These are phyloP conservation scores for Leavenworthia alabamica DNA, from an alignment of 345 rosid species.

Conservation along the genomic window DNA sequence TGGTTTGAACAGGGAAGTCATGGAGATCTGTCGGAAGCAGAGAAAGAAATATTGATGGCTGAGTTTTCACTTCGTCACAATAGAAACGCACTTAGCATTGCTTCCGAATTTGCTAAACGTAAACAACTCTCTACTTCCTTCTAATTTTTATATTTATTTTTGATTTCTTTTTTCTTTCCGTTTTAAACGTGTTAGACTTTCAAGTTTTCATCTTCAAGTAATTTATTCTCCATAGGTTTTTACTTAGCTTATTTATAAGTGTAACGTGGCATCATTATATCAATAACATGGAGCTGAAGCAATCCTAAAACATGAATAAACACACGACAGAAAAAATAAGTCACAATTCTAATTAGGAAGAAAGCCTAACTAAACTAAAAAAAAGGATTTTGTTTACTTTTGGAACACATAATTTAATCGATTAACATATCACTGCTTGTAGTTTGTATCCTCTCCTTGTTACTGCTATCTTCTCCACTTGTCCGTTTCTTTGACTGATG, in stretches of 20 bases:
- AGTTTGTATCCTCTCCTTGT: constrained; percentile 66
- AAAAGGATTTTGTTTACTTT: not conserved
- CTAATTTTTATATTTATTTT: not conserved
- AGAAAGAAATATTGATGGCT: constrained; percentile 67
- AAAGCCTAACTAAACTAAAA: constrained; percentile 5
- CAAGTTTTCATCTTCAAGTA: not conserved
- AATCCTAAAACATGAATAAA: not conserved
- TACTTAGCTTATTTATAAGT: not conserved
- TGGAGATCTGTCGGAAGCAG: constrained; percentile 70
- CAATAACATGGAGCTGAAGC: not conserved
- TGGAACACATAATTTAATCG: constrained; percentile 40
- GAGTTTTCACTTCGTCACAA: constrained; percentile 87
- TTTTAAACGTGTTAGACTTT: not conserved
- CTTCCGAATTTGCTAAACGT: constrained; percentile 61
- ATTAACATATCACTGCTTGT: constrained; percentile 68
- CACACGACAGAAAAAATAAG: not conserved
- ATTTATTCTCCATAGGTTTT: not conserved
- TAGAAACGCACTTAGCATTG: constrained; percentile 57
- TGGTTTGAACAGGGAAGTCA: constrained; percentile 54
- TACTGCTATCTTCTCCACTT: constrained; percentile 47
- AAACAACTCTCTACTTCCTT: constrained; percentile 16
- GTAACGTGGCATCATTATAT: constrained; percentile 4
- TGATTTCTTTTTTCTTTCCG: not conserved
- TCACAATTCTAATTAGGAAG: not conserved
- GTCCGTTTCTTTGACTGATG: constrained; percentile 53